phyloP scores from a whole-genome alignment of 306 rosid genomes.

The Bauhinia variegata region DNA sequence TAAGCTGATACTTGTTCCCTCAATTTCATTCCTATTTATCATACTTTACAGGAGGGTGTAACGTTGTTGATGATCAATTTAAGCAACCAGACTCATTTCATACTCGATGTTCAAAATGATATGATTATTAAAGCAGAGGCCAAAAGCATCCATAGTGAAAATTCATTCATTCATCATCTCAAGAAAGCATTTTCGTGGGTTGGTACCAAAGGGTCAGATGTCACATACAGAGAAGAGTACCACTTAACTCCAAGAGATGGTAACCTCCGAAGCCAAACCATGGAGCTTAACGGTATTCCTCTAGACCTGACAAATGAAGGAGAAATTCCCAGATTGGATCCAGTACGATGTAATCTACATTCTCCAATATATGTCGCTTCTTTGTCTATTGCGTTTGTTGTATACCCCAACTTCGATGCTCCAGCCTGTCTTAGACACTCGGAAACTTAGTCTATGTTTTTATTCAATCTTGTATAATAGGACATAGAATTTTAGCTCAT shows the following conservation, averaged over 20 bases:
- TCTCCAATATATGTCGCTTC: slow-evolving; percentile 55
- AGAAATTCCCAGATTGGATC: slow-evolving; percentile 66
- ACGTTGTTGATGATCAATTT: slow-evolving; percentile 77
- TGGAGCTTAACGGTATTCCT: slow-evolving; percentile 74
- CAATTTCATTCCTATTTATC: slow-evolving; percentile 13
- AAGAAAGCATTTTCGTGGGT: slow-evolving; percentile 80
- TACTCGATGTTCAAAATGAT: slow-evolving; percentile 44
- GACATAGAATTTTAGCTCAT: neutral
- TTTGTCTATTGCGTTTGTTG: slow-evolving; percentile 55
- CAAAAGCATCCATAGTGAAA: slow-evolving; percentile 33
- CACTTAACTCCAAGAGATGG: slow-evolving; percentile 68
- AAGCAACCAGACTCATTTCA: slow-evolving; percentile 74
- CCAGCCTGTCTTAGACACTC: slow-evolving; percentile 42
- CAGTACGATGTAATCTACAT: slow-evolving; percentile 39
- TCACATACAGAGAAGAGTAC: slow-evolving; percentile 77
- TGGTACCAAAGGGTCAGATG: slow-evolving; percentile 68
- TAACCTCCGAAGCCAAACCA: slow-evolving; percentile 59
- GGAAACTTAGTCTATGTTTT: slow-evolving; percentile 21
- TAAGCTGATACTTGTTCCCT: neutral
- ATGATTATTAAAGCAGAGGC: slow-evolving; percentile 24
- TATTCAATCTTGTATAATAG: slow-evolving; percentile 25
- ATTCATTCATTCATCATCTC: slow-evolving; percentile 46
- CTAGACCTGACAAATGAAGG: slow-evolving; percentile 62
- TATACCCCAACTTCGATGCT: slow-evolving; percentile 51
- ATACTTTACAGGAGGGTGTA: slow-evolving; percentile 62